A percentile compares a stretch with the other conserved stretches of the same genome.
Evolutionary conservation across 2,329 filamentous ascomycete genomes (phyloP).

Genomic region (Tolypocladium guangdongense): DNA sequence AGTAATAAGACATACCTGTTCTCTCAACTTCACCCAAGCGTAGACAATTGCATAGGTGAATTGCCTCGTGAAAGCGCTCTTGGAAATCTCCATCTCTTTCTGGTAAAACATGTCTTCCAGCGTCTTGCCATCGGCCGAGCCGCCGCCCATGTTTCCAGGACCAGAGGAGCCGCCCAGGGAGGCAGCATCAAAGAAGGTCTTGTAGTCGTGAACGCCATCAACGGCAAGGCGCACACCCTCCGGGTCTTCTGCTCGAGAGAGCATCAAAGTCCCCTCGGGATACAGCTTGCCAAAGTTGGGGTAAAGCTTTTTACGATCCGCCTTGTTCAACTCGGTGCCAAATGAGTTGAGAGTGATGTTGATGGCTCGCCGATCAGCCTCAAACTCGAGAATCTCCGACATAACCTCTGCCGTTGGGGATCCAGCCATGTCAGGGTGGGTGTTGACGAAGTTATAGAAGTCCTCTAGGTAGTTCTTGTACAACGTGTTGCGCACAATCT

Average conservation of each 20-base stretch:
- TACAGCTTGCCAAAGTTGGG: conserved; percentile 85
- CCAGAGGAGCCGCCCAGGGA: conserved; percentile 62
- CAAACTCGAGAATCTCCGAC: conserved; percentile 91
- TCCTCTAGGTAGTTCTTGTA: conserved; percentile 99
- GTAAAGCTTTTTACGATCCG: conserved; percentile 91
- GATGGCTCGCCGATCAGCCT: conserved; percentile 91
- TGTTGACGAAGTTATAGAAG: conserved; percentile 91
- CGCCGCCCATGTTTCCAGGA: conserved; percentile 74
- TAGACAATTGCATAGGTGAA: conserved; percentile 95
- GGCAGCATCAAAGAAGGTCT: conserved; percentile 88
- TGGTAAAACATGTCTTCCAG: conserved; percentile 98
- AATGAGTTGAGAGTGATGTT: conserved; percentile 99
- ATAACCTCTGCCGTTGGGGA: conserved; percentile 91
- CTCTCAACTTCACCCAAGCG: conserved; percentile 92
- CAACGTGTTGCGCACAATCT: conserved; percentile 95
- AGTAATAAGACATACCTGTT: conserved; percentile 59
- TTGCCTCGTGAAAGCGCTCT: conserved; percentile 87
- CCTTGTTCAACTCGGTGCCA: conserved; percentile 88
- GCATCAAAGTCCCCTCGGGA: conserved; percentile 88
- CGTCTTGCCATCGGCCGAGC: conserved; percentile 74
- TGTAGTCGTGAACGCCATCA: conserved; percentile 88
- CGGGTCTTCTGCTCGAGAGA: conserved; percentile 87
- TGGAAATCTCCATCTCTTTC: conserved; percentile 98
- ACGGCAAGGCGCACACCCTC: conserved; percentile 91
- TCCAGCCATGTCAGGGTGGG: conserved; percentile 71